These are phyloP conservation scores for Fraxinus angustifolia DNA, from an alignment of 305 asterid genomes.

Conservation along the genomic window DNA sequence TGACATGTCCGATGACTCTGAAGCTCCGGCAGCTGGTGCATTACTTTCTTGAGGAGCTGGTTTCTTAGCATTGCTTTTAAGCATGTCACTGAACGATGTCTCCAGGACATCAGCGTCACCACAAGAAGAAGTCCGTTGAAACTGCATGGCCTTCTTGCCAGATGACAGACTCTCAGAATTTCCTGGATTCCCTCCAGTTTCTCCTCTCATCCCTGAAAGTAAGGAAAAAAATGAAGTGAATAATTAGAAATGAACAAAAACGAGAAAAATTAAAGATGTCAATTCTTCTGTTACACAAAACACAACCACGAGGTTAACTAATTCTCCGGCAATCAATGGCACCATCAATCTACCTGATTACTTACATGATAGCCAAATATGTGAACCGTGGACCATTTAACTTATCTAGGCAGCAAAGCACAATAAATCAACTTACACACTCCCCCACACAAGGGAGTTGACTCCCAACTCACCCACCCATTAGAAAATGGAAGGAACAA, in stretches of 20 bases:
- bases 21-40: constrained; percentile 27
- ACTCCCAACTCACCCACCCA: neutral
- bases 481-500: neutral
- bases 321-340: neutral
- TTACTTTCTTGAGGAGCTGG: constrained; percentile 52
- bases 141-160: constrained; percentile 58
- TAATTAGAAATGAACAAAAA: neutral
- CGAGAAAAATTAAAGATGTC: neutral
- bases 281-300: neutral
- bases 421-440: neutral
- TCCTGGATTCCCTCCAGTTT: constrained; percentile 39
- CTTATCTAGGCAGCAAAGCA: neutral
- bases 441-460: neutral
- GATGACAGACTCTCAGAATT: constrained; percentile 37
- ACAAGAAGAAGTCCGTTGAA: constrained; percentile 63
- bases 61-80: constrained; percentile 75
- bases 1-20: constrained; percentile 43
- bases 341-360: neutral
- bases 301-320: neutral
- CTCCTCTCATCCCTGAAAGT: constrained; percentile 34
- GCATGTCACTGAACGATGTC: constrained; percentile 96
- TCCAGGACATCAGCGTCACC: constrained; percentile 81
- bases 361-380: neutral
- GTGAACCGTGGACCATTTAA: neutral
- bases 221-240: neutral